Evolutionary conservation across 768 basidiomycete species (phyloP).

Genomic region (Boletus rubescentipes): DNA sequence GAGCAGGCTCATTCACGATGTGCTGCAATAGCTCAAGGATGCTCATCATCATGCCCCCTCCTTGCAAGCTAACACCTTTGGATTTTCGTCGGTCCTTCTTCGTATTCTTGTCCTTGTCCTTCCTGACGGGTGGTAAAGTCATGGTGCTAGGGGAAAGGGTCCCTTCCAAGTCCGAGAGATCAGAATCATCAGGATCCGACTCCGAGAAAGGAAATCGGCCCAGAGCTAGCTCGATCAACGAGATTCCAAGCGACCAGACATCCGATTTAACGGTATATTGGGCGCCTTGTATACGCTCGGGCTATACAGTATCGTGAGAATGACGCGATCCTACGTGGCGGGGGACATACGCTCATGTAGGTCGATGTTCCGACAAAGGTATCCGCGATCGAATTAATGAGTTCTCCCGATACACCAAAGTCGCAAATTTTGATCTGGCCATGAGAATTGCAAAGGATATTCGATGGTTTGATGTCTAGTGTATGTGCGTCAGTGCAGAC

Average conservation of each 20-base stretch:
- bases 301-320: slow-evolving; percentile 50
- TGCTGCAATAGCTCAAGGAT: slow-evolving; percentile 96
- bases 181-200: slow-evolving; percentile 72
- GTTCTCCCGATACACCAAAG: slow-evolving; percentile 97
- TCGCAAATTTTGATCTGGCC: slow-evolving; percentile 99
- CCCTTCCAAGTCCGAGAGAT: slow-evolving; percentile 74
- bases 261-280: slow-evolving; percentile 99
- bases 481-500: slow-evolving; percentile 16
- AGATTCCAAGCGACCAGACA: slow-evolving; percentile 98
- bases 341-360: slow-evolving; percentile 90
- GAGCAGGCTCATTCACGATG: slow-evolving; percentile 98
- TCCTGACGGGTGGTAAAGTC: slow-evolving; percentile 37
- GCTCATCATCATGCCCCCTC: slow-evolving; percentile 96
- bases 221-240: slow-evolving; percentile 93
- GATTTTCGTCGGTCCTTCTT: slow-evolving; percentile 87
- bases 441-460: slow-evolving; percentile 90
- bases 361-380: slow-evolving; percentile 99
- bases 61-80: slow-evolving; percentile 89
- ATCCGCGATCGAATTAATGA: slow-evolving; percentile 98
- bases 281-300: slow-evolving; percentile 98
- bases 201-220: slow-evolving; percentile 97
- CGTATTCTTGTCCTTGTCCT: slow-evolving; percentile 42
- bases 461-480: slow-evolving; percentile 97
- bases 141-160: slow-evolving; percentile 73
- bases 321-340: slow-evolving; percentile 10